A percentile compares a stretch with the other conserved stretches of the same genome.
These are phyloP conservation scores for Fagopyrum esculentum DNA, from an alignment of 148 eudicot species.

Conservation along the genomic window DNA sequence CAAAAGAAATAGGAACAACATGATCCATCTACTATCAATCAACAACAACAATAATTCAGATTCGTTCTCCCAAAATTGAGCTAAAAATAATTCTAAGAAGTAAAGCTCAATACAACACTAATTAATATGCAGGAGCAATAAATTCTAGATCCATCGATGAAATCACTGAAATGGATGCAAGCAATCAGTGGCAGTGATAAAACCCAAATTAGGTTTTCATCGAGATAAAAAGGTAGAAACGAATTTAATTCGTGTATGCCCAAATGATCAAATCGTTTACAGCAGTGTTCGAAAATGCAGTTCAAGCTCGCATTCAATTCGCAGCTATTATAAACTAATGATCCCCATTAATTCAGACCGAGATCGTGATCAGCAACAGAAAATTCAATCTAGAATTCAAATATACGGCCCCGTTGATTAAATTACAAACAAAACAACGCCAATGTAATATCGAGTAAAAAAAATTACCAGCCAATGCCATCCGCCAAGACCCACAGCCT, in stretches of 20 bases:
- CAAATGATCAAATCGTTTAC: background rate
- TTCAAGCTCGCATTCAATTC: background rate
- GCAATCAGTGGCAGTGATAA: background rate
- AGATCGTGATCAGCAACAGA: background rate
- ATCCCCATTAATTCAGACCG: background rate
- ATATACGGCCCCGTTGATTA: background rate
- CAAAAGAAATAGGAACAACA: background rate
- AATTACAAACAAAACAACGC: background rate
- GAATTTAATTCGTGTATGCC: background rate
- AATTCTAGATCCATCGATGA: constrained; percentile 2
- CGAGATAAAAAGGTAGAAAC: background rate
- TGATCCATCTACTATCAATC: background rate
- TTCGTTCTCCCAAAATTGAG: background rate
- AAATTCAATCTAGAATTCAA: background rate
- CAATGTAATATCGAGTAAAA: background rate
- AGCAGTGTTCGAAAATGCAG: background rate
- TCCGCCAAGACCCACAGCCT: constrained; percentile 66
- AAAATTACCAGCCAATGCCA: constrained; percentile 84
- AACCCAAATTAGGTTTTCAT: background rate
- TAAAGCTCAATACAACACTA: background rate
- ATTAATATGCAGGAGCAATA: background rate
- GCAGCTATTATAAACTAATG: background rate
- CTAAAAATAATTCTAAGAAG: background rate
- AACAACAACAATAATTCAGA: background rate
- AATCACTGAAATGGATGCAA: background rate